Evolutionary conservation across 1,284 basidiomycete genomes (phyloP).

Genomic region (Taiwanofungus camphoratus): DNA sequence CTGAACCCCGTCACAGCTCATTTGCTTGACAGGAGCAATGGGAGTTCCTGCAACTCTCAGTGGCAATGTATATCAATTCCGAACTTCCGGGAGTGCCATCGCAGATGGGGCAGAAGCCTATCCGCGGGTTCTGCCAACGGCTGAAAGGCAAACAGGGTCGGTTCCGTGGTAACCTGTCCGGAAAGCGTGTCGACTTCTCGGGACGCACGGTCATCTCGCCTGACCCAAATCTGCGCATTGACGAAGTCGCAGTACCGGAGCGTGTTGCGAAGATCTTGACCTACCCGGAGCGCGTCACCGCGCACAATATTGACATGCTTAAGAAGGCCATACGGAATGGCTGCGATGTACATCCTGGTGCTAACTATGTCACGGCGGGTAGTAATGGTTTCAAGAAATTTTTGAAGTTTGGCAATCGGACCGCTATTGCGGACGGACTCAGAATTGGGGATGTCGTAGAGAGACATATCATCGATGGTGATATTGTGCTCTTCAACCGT

Average conservation of each 20-base stretch:
- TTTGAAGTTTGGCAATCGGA: slow-evolving; percentile 75
- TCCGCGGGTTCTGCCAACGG: slow-evolving; percentile 95
- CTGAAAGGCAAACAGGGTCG: slow-evolving; percentile 99
- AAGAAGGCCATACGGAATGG: slow-evolving; percentile 85
- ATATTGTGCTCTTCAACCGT: slow-evolving; percentile 97
- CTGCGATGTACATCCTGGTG: slow-evolving; percentile 89
- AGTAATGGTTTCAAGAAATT: slow-evolving; percentile 82
- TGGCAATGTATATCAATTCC: slow-evolving; percentile 99
- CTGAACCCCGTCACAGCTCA: slow-evolving; percentile 5
- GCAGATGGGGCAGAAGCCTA: slow-evolving; percentile 83
- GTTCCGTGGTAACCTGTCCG: slow-evolving; percentile 97
- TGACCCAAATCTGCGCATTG: slow-evolving; percentile 96
- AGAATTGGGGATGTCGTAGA: slow-evolving; percentile 88
- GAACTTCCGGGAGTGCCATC: slow-evolving; percentile 91
- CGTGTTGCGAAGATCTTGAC: slow-evolving; percentile 95
- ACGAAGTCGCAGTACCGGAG: slow-evolving; percentile 97
- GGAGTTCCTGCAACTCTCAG: slow-evolving; percentile 93
- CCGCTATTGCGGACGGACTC: slow-evolving; percentile 71
- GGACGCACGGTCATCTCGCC: slow-evolving; percentile 98
- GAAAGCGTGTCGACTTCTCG: slow-evolving; percentile 99
- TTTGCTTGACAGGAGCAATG: slow-evolving; percentile 77
- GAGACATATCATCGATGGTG: slow-evolving; percentile 92
- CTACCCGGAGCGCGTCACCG: slow-evolving; percentile 93
- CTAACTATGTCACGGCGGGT: slow-evolving; percentile 87
- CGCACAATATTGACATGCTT: slow-evolving; percentile 84